Base-by-base conservation (phyloP, 2,329 filamentous ascomycete genomes). In the Rhinocladiella similis region DNA sequence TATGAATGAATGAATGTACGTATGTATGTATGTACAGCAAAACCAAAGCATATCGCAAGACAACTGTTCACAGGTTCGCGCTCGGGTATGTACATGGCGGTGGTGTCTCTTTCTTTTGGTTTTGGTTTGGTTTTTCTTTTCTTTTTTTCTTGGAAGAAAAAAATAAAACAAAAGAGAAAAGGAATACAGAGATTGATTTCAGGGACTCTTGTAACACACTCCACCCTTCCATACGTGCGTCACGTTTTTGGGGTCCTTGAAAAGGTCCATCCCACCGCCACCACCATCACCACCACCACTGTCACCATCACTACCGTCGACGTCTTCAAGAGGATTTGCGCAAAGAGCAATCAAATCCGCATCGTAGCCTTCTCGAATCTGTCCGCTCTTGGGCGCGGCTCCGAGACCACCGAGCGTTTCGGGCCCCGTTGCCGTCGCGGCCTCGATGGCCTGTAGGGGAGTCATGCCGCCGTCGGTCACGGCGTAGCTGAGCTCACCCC, bases 361-460 rank as follows among this genome's bases (percentile, higher is more conserved):
- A 66, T 80, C 77, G 58, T 73, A 80, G 1, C 76, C 76, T 27
- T 65, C 73, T 63, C 69, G 75, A 47, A 80, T 59, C 65, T 75
- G 72, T 2, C 79, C 78, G 14, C 70, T 72, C 65, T 70, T 68
- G 0, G 77, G 77, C 5, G 74, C 78, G 68, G 76, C 70, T 38
- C 56, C 58, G 66, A 76, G 70, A 1, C 67, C 63, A 0, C 77
- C 77, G n/a, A 80, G 61, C 1, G 74, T 76, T 56, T 76, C 70
- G 0, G 78, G 77, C 10, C 70, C 71, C 46, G 70, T 80, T 13
- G 77, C 77, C 5, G 80, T 81, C 3, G 73, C 77, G 27, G 77
- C 75, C 65, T 82, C 77, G 57, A 83, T 80, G 5, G 79, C 78
- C 63, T 79, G 67, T 43, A 82, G 63, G 3, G 76, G 73, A 3